Evolutionary conservation across 202 grass and related monocot genomes (phyloP).

Genomic region (Bolboschoenoplectus hybrid): DNA sequence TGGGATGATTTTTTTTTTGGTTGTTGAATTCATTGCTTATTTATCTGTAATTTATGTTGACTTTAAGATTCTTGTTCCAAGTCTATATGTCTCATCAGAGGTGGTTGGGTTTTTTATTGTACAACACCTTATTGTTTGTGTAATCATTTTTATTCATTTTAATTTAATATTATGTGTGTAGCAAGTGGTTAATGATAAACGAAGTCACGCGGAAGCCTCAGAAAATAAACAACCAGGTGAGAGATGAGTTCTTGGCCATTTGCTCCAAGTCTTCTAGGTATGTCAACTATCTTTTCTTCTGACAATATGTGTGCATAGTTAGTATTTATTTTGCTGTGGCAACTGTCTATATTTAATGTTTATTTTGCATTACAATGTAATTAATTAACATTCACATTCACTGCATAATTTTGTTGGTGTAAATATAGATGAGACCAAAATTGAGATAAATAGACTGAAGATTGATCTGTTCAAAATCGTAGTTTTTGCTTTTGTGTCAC

Average conservation of each 20-base stretch:
- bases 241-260: slow-evolving; percentile 78
- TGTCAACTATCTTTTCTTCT: slow-evolving; percentile 5
- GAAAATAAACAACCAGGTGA: slow-evolving; percentile 75
- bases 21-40: background rate
- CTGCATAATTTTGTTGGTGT: background rate
- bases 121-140: background rate
- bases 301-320: background rate
- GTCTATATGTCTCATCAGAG: background rate
- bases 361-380: background rate
- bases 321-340: background rate
- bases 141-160: background rate
- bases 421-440: background rate
- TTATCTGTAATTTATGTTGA: background rate
- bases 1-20: background rate
- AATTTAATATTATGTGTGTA: slow-evolving; percentile 37
- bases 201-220: slow-evolving; percentile 82
- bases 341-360: background rate
- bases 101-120: background rate
- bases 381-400: too few species aligned
- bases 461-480: background rate
- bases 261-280: slow-evolving; percentile 80
- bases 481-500: background rate
- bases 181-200: slow-evolving; percentile 97
- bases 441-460: background rate
- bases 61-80: background rate